These are phyloP conservation scores for Boletus subcaerulescens DNA, from an alignment of 768 basidiomycete genomes.

Conservation along the genomic window DNA sequence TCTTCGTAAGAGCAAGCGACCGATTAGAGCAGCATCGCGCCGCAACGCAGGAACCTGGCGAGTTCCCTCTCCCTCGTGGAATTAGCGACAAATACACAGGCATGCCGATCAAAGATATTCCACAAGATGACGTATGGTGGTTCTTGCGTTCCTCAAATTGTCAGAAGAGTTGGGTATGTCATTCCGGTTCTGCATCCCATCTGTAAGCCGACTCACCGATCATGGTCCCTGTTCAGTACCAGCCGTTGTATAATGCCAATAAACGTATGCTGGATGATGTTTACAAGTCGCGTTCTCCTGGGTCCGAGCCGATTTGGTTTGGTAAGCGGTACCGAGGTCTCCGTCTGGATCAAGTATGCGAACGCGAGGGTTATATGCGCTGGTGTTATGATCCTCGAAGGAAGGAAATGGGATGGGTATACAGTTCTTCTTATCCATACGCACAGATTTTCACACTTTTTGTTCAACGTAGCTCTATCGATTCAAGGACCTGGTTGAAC, in stretches of 20 bases:
- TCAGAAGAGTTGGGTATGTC: slow-evolving; percentile 6
- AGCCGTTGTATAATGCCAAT: slow-evolving; percentile 12
- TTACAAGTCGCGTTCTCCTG: slow-evolving; percentile 19
- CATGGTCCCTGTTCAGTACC: slow-evolving; percentile 7
- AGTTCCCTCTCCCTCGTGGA: slow-evolving; percentile 8
- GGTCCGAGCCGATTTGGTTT: slow-evolving; percentile 23
- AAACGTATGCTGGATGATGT: slow-evolving; percentile 10
- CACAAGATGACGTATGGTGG: slow-evolving; percentile 16
- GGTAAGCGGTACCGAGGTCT: slow-evolving; percentile 15
- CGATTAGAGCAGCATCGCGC: slow-evolving; percentile 11
- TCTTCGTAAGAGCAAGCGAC: slow-evolving; percentile 1
- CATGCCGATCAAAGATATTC: slow-evolving; percentile 10
- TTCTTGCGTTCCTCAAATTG: slow-evolving; percentile 1
- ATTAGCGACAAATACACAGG: not conserved
- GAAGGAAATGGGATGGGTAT: slow-evolving; percentile 3
- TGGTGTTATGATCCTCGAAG: slow-evolving; percentile 12
- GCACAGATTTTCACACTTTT: not conserved
- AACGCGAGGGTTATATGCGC: not conserved
- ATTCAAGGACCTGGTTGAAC: slow-evolving; percentile 7
- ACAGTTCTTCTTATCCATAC: not conserved
- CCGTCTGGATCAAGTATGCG: slow-evolving; percentile 11
- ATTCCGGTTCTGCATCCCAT: not conserved
- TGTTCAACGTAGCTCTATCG: slow-evolving; percentile 2
- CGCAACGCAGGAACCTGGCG: not conserved
- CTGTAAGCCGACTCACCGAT: not conserved